phyloP scores from a whole-genome alignment of 2,329 filamentous ascomycete species.

The Ophiostoma sp. region DNA sequence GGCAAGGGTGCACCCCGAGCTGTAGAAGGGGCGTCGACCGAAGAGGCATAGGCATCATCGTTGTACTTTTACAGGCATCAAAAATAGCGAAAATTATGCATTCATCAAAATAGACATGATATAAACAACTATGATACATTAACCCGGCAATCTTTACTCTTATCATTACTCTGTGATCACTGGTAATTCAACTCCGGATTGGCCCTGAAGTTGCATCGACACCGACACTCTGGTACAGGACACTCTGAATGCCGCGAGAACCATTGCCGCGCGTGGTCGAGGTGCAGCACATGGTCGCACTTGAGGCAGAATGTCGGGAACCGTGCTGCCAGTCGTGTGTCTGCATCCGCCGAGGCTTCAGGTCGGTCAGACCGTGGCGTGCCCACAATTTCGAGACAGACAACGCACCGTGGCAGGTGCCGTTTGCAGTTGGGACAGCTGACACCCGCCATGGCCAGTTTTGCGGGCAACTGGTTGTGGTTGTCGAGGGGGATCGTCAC shows the following conservation, averaged over 20 bases:
- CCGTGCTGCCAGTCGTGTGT: conserved; percentile 51
- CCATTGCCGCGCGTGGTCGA: conserved; percentile 68
- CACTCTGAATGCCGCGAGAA: conserved; percentile 66
- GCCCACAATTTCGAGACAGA: conserved; percentile 67
- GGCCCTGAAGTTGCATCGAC: conserved; percentile 61
- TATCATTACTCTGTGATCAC: conserved; percentile 29
- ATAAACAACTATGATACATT: not conserved
- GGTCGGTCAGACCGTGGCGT: conserved; percentile 61
- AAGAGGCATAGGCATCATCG: not conserved
- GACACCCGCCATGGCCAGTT: conserved; percentile 59
- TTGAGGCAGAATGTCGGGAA: conserved; percentile 70
- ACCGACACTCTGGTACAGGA: conserved; percentile 67
- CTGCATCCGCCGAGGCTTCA: conserved; percentile 51
- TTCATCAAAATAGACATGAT: not conserved
- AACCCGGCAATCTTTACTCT: not conserved
- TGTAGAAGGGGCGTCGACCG: not conserved
- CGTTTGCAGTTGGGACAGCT: conserved; percentile 67
- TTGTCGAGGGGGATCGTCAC: conserved; percentile 5
- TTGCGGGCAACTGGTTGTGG: conserved; percentile 58
- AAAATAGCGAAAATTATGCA: not conserved
- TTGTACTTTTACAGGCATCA: not conserved
- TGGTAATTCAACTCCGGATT: conserved; percentile 61
- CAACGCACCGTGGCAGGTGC: conserved; percentile 65
- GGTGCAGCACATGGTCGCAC: conserved; percentile 67
- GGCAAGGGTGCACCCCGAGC: not conserved